Percentiles rank a stretch among this genome's conserved stretches.
phyloP scores from a whole-genome alignment of 1,284 basidiomycete species.

The Pisolithus thermaeus region DNA sequence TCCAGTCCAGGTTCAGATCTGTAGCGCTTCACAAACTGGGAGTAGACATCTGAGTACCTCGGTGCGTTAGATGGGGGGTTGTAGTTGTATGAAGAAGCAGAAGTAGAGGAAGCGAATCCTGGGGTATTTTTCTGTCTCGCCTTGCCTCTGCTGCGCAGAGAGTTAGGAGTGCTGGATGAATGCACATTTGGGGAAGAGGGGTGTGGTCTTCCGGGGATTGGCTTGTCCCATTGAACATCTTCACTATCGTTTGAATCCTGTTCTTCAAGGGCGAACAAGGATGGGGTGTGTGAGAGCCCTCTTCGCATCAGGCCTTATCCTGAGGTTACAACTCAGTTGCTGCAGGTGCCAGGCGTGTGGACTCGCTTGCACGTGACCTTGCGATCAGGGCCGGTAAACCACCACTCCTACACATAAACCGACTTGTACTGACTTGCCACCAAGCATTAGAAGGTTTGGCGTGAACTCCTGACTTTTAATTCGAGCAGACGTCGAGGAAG shows the following conservation, averaged over 20 bases:
- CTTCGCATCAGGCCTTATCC: conserved; percentile 28
- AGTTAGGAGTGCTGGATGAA: conserved; percentile 25
- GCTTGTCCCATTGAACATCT: conserved; percentile 41
- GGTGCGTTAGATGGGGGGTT: conserved; percentile 28
- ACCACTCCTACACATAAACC: too few relatives aligned
- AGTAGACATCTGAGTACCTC: conserved; percentile 64
- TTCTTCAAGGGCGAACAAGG: conserved; percentile 63
- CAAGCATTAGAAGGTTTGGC: too few relatives aligned
- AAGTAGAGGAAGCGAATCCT: conserved; percentile 24
- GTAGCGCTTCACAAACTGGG: conserved; percentile 71
- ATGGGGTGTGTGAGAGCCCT: conserved; percentile 46
- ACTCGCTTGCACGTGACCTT: conserved; percentile 4
- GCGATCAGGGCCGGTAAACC: neutral
- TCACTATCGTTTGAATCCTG: conserved; percentile 43
- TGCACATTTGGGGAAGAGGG: conserved; percentile 17
- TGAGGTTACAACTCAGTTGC: neutral
- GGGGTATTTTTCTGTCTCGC: conserved; percentile 34
- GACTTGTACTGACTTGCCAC: neutral
- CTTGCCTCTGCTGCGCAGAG: conserved; percentile 29
- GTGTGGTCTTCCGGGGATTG: conserved; percentile 25
- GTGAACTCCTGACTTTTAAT: neutral
- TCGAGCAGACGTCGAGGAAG: conserved; percentile 14
- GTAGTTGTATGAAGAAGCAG: conserved; percentile 28
- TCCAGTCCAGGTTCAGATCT: conserved; percentile 50
- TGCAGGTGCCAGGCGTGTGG: neutral